Evolutionary conservation across 2,329 filamentous ascomycete genomes (phyloP).

Genomic region (Tetracladium maxilliforme): DNA sequence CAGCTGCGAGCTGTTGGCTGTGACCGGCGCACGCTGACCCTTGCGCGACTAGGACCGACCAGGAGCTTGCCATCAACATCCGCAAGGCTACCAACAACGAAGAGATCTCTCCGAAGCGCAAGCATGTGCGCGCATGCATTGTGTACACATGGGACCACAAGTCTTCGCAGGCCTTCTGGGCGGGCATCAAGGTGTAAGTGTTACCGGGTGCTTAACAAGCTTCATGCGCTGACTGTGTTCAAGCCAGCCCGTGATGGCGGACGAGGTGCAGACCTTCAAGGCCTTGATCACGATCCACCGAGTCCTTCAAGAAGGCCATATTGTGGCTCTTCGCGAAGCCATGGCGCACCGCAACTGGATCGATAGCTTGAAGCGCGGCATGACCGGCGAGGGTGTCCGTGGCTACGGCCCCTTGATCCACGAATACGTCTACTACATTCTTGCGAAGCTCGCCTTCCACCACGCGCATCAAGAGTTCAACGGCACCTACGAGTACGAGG

Average conservation of each 20-base stretch:
- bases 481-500: slow-evolving; percentile 96
- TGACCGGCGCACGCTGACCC: too few relatives aligned
- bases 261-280: slow-evolving; percentile 98
- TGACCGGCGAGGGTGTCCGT: slow-evolving; percentile 69
- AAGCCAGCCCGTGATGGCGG: slow-evolving; percentile 92
- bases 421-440: slow-evolving; percentile 92
- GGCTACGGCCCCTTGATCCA: slow-evolving; percentile 86
- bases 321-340: slow-evolving; percentile 72
- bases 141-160: slow-evolving; percentile 99
- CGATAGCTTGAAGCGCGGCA: slow-evolving; percentile 76
- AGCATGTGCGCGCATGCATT: slow-evolving; percentile 96
- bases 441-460: slow-evolving; percentile 93
- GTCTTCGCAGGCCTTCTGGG: slow-evolving; percentile 89
- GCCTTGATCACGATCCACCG: slow-evolving; percentile 95
- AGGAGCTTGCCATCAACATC: slow-evolving; percentile 56
- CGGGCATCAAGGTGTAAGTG: slow-evolving; percentile 91
- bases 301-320: slow-evolving; percentile 92
- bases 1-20: too few relatives aligned
- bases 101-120: slow-evolving; percentile 57
- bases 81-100: slow-evolving; percentile 55
- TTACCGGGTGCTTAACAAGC: slow-evolving; percentile 83
- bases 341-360: slow-evolving; percentile 84
- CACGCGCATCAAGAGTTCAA: slow-evolving; percentile 96
- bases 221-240: slow-evolving; percentile 75
- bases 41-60: slow-evolving; percentile 58